These are phyloP conservation scores for Arthroderma uncinatum DNA, from an alignment of 2,329 filamentous ascomycete species.

Conservation along the genomic window DNA sequence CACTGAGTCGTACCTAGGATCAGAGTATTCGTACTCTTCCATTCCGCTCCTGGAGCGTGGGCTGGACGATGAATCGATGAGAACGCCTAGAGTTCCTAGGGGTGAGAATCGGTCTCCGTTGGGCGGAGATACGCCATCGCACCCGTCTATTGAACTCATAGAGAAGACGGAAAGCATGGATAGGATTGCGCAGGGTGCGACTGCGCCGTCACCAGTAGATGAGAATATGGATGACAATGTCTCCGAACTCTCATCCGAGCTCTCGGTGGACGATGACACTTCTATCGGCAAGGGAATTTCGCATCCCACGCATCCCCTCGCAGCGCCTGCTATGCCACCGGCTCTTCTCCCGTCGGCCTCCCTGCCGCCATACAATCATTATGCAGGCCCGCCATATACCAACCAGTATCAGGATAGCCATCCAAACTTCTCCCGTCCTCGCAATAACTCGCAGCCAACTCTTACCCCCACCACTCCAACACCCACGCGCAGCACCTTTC, in stretches of 20 bases:
- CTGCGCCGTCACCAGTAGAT: conserved; percentile 22
- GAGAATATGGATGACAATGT: conserved; percentile 43
- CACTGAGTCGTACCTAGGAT: conserved; percentile 41
- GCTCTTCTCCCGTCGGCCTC: not conserved
- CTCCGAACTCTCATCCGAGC: conserved; percentile 43
- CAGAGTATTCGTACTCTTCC: conserved; percentile 64
- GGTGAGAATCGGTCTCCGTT: not conserved
- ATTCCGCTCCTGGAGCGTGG: conserved; percentile 65
- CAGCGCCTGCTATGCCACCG: conserved; percentile 24
- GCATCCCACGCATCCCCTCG: conserved; percentile 30
- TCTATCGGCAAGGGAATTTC: not conserved
- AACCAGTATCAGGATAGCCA: conserved; percentile 31
- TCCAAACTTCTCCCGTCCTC: conserved; percentile 23
- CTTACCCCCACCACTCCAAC: not conserved
- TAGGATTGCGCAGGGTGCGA: conserved; percentile 36
- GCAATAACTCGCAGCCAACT: not conserved
- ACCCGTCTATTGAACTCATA: conserved; percentile 42
- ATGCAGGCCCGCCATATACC: conserved; percentile 27
- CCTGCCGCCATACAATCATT: not conserved
- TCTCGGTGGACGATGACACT: conserved; percentile 37
- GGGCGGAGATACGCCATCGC: conserved; percentile 19
- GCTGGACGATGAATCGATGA: conserved; percentile 39
- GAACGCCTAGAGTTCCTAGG: conserved; percentile 27
- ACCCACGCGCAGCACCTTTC: not conserved
- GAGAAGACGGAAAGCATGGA: conserved; percentile 43